Conservation (phyloP, 2,329 filamentous ascomycete genomes). For the Paraphoma sp. region DNA sequence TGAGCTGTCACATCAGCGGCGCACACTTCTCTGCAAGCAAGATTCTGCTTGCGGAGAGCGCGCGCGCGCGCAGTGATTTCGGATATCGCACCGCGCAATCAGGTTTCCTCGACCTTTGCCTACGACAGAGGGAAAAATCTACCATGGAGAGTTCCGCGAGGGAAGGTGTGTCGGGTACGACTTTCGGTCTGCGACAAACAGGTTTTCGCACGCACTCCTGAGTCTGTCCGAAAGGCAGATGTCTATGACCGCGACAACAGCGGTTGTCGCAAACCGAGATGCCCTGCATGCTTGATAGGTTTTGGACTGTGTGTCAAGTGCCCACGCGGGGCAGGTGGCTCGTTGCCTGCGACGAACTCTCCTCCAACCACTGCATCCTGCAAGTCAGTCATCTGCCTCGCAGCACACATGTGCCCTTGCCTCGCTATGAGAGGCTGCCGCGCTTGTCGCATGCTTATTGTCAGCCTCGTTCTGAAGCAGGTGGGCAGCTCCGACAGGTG, state of each 20-base stretch:
- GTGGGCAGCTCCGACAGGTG: not conserved
- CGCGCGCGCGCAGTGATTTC: not conserved
- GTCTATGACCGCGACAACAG: not conserved
- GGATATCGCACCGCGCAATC: not conserved
- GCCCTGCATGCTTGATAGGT: not conserved
- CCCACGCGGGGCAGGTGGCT: constrained; percentile 2
- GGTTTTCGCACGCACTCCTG: not conserved
- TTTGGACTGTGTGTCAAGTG: not conserved
- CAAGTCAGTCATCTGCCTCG: not conserved
- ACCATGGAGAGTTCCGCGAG: not conserved
- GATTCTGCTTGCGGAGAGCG: not conserved
- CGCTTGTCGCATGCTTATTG: not conserved
- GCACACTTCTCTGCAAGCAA: not conserved
- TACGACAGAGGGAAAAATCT: not conserved
- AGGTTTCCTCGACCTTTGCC: not conserved
- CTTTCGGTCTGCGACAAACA: not conserved
- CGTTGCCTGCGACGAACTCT: not conserved
- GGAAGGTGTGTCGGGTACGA: not conserved
- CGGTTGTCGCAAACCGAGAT: not conserved
- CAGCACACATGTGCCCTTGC: constrained; percentile 1
- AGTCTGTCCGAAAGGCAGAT: not conserved
- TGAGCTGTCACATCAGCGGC: constrained; percentile 4
- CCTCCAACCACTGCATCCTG: not conserved
- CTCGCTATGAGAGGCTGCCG: constrained; percentile 3
- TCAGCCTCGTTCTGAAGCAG: not conserved